phyloP scores from a whole-genome alignment of 352 stramenopile species.

The Pythium volutum region DNA sequence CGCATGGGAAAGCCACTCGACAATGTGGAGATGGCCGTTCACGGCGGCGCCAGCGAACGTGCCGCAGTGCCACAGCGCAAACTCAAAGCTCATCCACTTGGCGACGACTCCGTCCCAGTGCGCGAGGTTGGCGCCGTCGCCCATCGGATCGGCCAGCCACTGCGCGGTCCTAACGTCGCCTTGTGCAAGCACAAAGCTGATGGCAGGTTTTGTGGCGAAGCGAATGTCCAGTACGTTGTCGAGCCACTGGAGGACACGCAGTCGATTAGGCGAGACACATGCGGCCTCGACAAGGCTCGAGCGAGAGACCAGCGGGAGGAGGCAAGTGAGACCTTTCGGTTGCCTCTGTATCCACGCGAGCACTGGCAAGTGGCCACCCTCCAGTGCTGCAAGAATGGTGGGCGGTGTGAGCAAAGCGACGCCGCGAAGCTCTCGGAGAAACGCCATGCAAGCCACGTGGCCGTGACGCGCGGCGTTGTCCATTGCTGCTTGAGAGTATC shows the following conservation, averaged over 20 bases:
- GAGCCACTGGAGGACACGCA: slow-evolving; percentile 15
- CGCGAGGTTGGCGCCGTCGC: slow-evolving; percentile 5
- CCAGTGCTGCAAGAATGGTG: slow-evolving; percentile 9
- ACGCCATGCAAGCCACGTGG: slow-evolving; percentile 32
- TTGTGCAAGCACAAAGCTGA: slow-evolving; percentile 12
- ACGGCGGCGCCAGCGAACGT: slow-evolving; percentile 10
- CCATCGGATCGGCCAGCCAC: slow-evolving; percentile 18
- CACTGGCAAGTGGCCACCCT: slow-evolving; percentile 10
- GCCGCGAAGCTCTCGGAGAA: neutral
- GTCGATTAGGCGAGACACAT: slow-evolving; percentile 13
- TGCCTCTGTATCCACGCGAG: slow-evolving; percentile 5
- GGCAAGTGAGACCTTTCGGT: neutral
- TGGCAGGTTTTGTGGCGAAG: slow-evolving; percentile 4
- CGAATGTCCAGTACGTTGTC: slow-evolving; percentile 12
- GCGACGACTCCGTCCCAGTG: slow-evolving; percentile 22
- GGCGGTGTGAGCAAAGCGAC: neutral
- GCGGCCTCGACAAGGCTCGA: slow-evolving; percentile 15
- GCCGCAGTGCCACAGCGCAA: slow-evolving; percentile 17
- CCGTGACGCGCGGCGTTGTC: slow-evolving; percentile 30
- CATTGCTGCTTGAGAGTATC: slow-evolving; percentile 30
- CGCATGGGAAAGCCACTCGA: slow-evolving; percentile 15
- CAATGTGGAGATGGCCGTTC: slow-evolving; percentile 11
- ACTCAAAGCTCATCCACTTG: slow-evolving; percentile 25
- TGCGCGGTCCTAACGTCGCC: slow-evolving; percentile 15
- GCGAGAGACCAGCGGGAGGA: neutral